Base-by-base conservation (phyloP, 1,284 basidiomycete genomes). In the Porodaedalea pini region DNA sequence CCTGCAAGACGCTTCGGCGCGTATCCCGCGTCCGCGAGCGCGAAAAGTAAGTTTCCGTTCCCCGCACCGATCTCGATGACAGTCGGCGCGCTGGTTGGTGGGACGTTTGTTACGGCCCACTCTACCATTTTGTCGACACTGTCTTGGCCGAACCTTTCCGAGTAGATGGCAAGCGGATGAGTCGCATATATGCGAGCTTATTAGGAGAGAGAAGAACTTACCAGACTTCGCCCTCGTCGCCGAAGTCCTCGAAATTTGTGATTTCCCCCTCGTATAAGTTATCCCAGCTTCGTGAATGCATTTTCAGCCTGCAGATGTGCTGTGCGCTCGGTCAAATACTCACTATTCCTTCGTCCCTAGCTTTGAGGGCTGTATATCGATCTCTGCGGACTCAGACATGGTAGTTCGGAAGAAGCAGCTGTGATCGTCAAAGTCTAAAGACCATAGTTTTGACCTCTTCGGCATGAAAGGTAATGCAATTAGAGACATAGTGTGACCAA, bases 201-300 rank as follows among this genome's bases (percentile, higher is more conserved):
- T 31, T 13, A 27, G 29, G 27, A 27, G 29, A 43, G 17, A 15
- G 39, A 17, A 15, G 13, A 13, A 64, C 73, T 36, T 59, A 91
- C 92, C 93, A 95, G 25, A 93, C 78, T 71, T 95, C 92, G 37
- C 93, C 92, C 68, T 94, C 91, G 69, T 95, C 91, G 10, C 90
- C 88, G 49, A 86, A 83, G 52, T 93, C 92, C 37, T 85, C 73
- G 63, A 92, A 95, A 66, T 88, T 90, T 44, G 71, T 70, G 17
- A 94, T 73, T 66, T 95, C 92, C 51, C 80, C 77, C 34, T 81
- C 73, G 67, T 90, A 91, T 7, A 86, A 81, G 51, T 74, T 64
- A 65, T 90, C 86, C 88, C 88, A 90, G 69, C 87, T 90, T 56
- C 43, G 48, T n/a, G 34, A 48, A 19, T 52, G 19, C 45, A 27